Conservation (phyloP, 1,139 yeast species). For the Zhuliangozyma parablackwelliae region DNA sequence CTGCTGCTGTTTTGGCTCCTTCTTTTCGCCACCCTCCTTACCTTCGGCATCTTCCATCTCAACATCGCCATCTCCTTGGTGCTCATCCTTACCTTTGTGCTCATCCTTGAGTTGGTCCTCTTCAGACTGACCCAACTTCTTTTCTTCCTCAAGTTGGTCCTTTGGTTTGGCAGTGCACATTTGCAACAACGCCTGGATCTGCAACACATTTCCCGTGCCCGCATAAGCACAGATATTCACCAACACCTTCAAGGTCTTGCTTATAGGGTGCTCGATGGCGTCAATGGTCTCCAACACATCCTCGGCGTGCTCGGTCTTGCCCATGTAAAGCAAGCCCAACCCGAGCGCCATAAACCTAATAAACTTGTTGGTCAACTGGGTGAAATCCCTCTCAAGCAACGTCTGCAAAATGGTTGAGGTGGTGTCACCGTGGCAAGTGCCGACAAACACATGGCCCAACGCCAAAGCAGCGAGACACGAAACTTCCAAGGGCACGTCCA, state of each 20-base stretch:
- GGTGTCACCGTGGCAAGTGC: slow-evolving; percentile 92
- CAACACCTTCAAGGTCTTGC: slow-evolving; percentile 82
- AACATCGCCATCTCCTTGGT: slow-evolving; percentile 19
- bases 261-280: slow-evolving; percentile 93
- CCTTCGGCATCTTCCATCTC: slow-evolving; percentile 18
- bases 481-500: slow-evolving; percentile 69
- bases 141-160: slow-evolving; percentile 30
- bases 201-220: slow-evolving; percentile 96
- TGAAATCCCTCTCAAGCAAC: slow-evolving; percentile 74
- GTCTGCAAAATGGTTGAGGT: slow-evolving; percentile 89
- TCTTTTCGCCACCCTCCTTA: slow-evolving; percentile 7
- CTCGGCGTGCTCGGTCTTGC: slow-evolving; percentile 91
- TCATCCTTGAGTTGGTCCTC: slow-evolving; percentile 25
- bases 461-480: slow-evolving; percentile 87
- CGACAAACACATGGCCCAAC: slow-evolving; percentile 91
- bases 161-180: slow-evolving; percentile 69
- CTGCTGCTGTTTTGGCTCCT: slow-evolving; percentile 3
- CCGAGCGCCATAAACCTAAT: slow-evolving; percentile 89
- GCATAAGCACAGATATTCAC: slow-evolving; percentile 94
- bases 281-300: slow-evolving; percentile 91
- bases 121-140: slow-evolving; percentile 34
- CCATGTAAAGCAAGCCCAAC: slow-evolving; percentile 86
- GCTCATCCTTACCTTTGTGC: slow-evolving; percentile 9
- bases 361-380: slow-evolving; percentile 81
- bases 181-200: slow-evolving; percentile 85